Base-by-base conservation (phyloP, 768 basidiomycete genomes). In the Serendipita sp. region DNA sequence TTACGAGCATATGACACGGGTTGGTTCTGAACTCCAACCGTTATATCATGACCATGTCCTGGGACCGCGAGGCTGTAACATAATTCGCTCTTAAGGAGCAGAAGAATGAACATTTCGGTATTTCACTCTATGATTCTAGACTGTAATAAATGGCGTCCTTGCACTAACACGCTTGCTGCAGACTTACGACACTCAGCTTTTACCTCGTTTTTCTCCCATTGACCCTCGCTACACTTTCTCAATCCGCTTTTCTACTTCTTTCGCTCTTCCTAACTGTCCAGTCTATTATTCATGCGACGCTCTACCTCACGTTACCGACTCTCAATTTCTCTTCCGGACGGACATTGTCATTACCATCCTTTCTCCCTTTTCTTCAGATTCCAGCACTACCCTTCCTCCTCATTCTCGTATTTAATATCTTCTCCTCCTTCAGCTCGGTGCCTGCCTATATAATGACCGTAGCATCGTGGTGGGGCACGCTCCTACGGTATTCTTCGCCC, bases 361-460 rank as follows among this genome's bases (percentile, higher is more conserved):
- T 81, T 14, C 77, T 91, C 60, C 83, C 87, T 14, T 78, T 92
- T 64, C 76, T 90, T 62, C 90, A 92, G 74, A 80, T 91, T 33
- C 90, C 90, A 7, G 83, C 90, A 77, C 89, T 91, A 71, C 84
- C 89, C 0, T 88, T 91, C 73, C 79, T 92, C 34, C 82, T 92
- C 44, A 83, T 92, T 56, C 81, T 91, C 63, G 88, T 82, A 71
- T 92, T 92, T 79, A 92, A 92, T 70, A 78, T 83, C 41, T 90
- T 90, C 72, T 64, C 69, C 3, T 81, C 88, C 1, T 70, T 90
- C 3, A 33, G 24, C 17, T n/a, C 31, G 17, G 26, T 48, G 0
- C 24, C 30, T 2, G 41, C 56, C 24, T 53, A 38, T 50, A 22
- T 66, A 3, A 66, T 79, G 9, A 77, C 74, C 13, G 79, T 82